These are phyloP conservation scores for Vaucheria bursata DNA, from an alignment of 352 stramenopile species.

Conservation along the genomic window DNA sequence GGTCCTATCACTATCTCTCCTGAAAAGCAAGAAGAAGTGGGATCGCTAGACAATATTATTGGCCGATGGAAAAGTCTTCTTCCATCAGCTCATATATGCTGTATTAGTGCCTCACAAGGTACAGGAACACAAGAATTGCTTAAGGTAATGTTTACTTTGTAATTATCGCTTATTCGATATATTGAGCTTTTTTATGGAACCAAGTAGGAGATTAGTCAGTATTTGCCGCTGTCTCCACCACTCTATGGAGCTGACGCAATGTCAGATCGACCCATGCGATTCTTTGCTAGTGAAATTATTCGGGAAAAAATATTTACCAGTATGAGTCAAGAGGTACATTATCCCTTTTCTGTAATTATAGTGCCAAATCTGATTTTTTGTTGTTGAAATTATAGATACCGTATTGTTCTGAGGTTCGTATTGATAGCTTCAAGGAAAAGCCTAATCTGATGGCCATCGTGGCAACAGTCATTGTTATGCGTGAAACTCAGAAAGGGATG, in stretches of 20 bases:
- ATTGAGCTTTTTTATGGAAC: neutral
- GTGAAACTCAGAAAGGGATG: slow-evolving; percentile 67
- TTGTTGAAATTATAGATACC: slow-evolving; percentile 56
- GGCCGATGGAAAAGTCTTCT: slow-evolving; percentile 34
- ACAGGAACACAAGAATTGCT: slow-evolving; percentile 33
- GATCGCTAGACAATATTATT: slow-evolving; percentile 37
- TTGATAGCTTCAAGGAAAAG: slow-evolving; percentile 64
- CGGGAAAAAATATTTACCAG: slow-evolving; percentile 45
- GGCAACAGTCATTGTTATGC: slow-evolving; percentile 59
- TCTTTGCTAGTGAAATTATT: slow-evolving; percentile 49
- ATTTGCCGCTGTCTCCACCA: slow-evolving; percentile 32
- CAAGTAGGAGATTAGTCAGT: slow-evolving; percentile 22
- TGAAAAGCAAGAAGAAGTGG: slow-evolving; percentile 31
- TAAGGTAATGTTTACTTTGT: neutral
- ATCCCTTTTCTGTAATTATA: neutral
- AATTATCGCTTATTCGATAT: neutral
- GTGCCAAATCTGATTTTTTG: slow-evolving; percentile 3
- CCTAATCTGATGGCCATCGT: slow-evolving; percentile 43
- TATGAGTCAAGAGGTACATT: slow-evolving; percentile 43
- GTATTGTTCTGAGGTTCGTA: slow-evolving; percentile 67
- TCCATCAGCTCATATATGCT: slow-evolving; percentile 30
- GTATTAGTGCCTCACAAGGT: slow-evolving; percentile 42
- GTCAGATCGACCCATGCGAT: slow-evolving; percentile 42
- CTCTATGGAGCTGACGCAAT: slow-evolving; percentile 37
- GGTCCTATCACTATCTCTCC: slow-evolving; percentile 9